Evolutionary conservation across 768 basidiomycete genomes (phyloP), one percentile per base, ranked within the genome.

Genomic region (Rhodocollybia butyracea): DNA sequence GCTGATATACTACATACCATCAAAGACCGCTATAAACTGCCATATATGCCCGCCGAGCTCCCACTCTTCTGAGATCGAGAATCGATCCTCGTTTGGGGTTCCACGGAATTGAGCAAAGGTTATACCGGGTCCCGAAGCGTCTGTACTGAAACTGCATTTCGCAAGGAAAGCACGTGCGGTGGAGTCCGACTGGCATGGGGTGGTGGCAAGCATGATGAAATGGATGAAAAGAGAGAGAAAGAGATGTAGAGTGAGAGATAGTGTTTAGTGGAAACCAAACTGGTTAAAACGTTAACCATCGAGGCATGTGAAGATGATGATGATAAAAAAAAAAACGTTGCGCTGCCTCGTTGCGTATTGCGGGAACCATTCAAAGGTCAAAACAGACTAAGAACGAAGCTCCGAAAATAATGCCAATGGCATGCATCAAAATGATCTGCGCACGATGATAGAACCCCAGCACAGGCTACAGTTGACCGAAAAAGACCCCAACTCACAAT

Each of bases 81-180:
- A 50, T 30, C 48, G 48, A 38, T 50, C 34, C 48, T 50, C 48
- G 34, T 50, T 38, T 2, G 48, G 34, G n/a, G 48, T 50, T 36
- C 48, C 48, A 38, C 48, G 48, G 31, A 50, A 50, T 50, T 50
- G 48, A 21, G 48, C 48, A 3, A 50, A 13, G n/a, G 15, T 15
- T 22, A 17, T 4, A 11, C 13, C 31, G 22, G 4, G 5, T 34
- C 31, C 19, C 21, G 5, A 3, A 7, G n/a, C 26, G n/a, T 21
- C 15, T 19, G 46, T 21, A 29, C 46, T 31, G 22, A 50, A 50
- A 27, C 32, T 13, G 22, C 36, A 38, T 27, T 50, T 39, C 3
- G 1, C n/a, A 8, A 38, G 21, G 34, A 50, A 50, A 22, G 48
- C 21, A 17, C 48, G 34, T 19, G 34, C 31, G 1, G 38, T 3